Conservation (phyloP, 768 basidiomycete genomes). For the Exidia glandulosa region DNA sequence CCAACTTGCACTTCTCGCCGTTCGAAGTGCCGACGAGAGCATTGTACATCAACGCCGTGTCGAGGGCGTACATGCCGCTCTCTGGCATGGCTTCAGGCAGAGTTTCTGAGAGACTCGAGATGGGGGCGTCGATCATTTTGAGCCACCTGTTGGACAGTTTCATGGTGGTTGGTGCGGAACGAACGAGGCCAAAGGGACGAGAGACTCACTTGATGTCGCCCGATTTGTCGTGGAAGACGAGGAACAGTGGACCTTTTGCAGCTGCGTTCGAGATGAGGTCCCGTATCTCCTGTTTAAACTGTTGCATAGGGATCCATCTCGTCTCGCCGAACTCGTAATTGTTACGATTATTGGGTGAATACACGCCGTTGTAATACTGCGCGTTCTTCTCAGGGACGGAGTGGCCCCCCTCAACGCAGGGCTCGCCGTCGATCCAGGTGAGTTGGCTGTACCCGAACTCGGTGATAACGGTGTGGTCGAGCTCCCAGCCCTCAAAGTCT, state of each 20-base stretch:
- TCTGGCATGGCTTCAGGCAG: conserved; percentile 47
- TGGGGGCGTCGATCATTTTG: conserved; percentile 40
- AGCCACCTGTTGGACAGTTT: conserved; percentile 33
- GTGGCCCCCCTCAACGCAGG: conserved; percentile 41
- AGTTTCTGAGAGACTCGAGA: conserved; percentile 39
- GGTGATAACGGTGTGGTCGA: conserved; percentile 58
- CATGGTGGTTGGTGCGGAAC: background rate
- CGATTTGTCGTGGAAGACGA: conserved; percentile 70
- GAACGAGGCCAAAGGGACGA: background rate
- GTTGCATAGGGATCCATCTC: conserved; percentile 36
- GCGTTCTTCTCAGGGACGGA: conserved; percentile 53
- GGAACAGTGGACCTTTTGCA: conserved; percentile 49
- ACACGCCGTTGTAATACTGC: conserved; percentile 46
- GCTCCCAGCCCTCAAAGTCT: conserved; percentile 81
- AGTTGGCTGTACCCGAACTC: conserved; percentile 73
- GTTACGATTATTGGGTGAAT: conserved; percentile 45
- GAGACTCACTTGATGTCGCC: conserved; percentile 60
- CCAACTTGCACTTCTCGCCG: conserved; percentile 43
- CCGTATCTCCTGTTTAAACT: conserved; percentile 42
- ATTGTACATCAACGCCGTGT: conserved; percentile 64
- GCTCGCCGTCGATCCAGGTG: conserved; percentile 42
- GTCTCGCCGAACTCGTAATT: conserved; percentile 57
- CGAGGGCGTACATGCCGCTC: conserved; percentile 51
- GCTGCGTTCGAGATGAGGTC: conserved; percentile 31
- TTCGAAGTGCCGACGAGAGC: conserved; percentile 67